Evolutionary conservation across 495 filamentous ascomycete species (phyloP), one percentile per base, ranked within the genome.

Genomic region (Paragyromitra xinjiangensis): DNA sequence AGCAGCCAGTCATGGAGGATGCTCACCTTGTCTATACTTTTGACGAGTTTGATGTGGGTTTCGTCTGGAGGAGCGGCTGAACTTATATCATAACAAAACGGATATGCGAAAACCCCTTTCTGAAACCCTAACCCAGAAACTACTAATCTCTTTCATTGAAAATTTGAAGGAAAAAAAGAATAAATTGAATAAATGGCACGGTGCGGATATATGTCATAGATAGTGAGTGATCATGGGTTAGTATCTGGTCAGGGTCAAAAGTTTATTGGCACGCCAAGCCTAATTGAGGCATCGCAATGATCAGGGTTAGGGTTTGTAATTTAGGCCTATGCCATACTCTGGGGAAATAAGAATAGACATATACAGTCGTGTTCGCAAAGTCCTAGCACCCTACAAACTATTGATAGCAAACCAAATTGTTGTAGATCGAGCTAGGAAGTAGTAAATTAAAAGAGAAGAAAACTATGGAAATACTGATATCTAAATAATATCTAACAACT

Each of bases 111-210:
- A 19, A 48, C 64, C 64, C 64, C 55, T 68, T 68, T 34, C 24
- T 37, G 48, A 53, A 68, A 68, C 64, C 64, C 64, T 68, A 68
- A 68, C 64, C 64, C 64, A 55, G 64, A 22, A 67, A 67, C 24
- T 22, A 6, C 40, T 9, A 19, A 3, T 67, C 63, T 51, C 14
- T 44, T 24, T 42, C n/a, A 37, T 55, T 29, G 24, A 44, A 40
- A 29, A 68, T 37, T 14, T 55, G 45, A 55, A 51, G 45, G 45
- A 22, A 6, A n/a, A 22, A 6, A 53, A 29, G 6, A 58, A 14
- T 34, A 29, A 0, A 34, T 58, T 26, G 24, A n/a, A 34, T 12
- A 12, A 14, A 29, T 58, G 14, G 29, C 22, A 37, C 16, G 19
- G 9, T 55, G 24, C 7, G 16, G 16, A 19, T 22, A 29, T 58